phyloP scores from a whole-genome alignment of 2,329 filamentous ascomycete species.

The Dissoconium aciculare region DNA sequence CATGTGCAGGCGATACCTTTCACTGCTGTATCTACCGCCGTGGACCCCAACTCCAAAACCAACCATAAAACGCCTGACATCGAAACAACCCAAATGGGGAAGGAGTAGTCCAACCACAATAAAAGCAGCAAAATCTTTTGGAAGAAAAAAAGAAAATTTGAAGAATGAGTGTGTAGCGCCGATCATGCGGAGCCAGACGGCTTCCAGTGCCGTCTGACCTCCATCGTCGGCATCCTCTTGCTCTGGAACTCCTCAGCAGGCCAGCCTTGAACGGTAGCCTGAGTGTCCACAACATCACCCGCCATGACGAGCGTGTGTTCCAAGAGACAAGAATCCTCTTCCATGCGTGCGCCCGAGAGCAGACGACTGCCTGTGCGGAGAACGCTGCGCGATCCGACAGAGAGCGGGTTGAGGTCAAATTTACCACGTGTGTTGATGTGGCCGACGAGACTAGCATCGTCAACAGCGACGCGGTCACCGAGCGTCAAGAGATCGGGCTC shows the following conservation, averaged over 20 bases:
- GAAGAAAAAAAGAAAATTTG: too few relatives aligned
- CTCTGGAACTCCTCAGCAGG: constrained; percentile 32
- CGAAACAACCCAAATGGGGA: too few relatives aligned
- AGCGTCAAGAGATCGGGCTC: constrained; percentile 42
- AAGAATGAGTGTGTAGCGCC: too few relatives aligned
- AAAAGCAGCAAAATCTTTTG: too few relatives aligned
- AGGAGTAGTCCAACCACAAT: too few relatives aligned
- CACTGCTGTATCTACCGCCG: too few relatives aligned
- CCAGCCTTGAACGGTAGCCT: constrained; percentile 41
- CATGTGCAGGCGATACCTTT: too few relatives aligned
- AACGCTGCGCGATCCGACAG: constrained; percentile 38
- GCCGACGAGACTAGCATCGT: constrained; percentile 41
- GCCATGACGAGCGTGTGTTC: constrained; percentile 45
- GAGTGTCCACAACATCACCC: constrained; percentile 40
- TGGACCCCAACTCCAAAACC: too few relatives aligned
- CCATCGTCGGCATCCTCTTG: constrained; percentile 17
- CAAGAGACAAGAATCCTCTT: constrained; percentile 37
- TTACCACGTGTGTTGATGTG: constrained; percentile 44
- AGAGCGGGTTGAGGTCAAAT: constrained; percentile 39
- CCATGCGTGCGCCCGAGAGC: constrained; percentile 40
- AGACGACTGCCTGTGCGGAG: constrained; percentile 38
- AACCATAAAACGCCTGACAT: too few relatives aligned
- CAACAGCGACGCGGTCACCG: constrained; percentile 39
- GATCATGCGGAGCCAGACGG: too few relatives aligned
- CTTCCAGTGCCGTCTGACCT: constrained; percentile 10